These are phyloP conservation scores for Cunninghamia lanceolata DNA, from an alignment of 75 land plant genomes.

Conservation along the genomic window DNA sequence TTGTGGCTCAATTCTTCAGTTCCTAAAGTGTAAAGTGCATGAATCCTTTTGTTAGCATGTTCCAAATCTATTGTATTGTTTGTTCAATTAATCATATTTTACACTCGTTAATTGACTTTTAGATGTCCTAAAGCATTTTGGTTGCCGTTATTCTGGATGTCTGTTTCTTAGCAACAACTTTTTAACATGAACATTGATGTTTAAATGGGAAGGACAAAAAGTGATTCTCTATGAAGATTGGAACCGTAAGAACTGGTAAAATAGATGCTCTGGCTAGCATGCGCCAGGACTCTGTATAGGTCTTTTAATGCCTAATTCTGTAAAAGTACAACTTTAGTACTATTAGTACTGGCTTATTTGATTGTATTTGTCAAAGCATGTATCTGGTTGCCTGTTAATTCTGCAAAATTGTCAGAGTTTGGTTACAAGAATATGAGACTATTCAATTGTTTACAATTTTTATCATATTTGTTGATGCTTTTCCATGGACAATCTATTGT, in stretches of 20 bases:
- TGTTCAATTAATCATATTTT: no score
- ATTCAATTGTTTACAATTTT: neutral
- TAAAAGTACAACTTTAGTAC: neutral
- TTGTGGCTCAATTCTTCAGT: no score
- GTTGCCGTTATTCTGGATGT: neutral
- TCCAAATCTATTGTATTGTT: no score
- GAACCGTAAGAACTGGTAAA: neutral
- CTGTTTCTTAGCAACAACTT: neutral
- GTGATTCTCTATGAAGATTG: neutral
- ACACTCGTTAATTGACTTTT: neutral
- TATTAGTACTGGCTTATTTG: neutral
- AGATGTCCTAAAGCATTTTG: neutral
- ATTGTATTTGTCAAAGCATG: neutral
- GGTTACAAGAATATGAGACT: neutral
- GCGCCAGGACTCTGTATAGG: neutral
- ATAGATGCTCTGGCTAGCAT: neutral
- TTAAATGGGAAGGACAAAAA: neutral
- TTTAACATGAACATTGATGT: neutral
- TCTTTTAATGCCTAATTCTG: neutral
- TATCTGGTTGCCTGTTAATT: neutral
- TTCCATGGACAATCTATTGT: neutral
- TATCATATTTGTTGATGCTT: neutral
- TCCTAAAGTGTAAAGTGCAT: no score
- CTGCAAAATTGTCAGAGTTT: neutral
- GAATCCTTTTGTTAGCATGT: no score